These are phyloP conservation scores for Eucalyptus globulus DNA, from an alignment of 345 rosid genomes.

Conservation along the genomic window DNA sequence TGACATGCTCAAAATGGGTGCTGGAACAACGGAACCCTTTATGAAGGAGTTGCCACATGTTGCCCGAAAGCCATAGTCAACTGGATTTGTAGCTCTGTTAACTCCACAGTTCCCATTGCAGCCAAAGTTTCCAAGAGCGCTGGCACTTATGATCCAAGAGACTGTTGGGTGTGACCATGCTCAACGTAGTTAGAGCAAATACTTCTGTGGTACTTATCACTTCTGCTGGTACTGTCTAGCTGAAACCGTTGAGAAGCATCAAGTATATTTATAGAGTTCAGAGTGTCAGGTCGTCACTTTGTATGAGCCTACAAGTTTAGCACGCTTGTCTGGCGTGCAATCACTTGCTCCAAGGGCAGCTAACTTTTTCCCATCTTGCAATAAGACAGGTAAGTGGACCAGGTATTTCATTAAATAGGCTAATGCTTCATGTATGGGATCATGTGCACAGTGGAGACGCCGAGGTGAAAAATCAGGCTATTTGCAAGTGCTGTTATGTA, in stretches of 20 bases:
- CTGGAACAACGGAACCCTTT: constrained; percentile 78
- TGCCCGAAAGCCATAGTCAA: constrained; percentile 75
- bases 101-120: constrained; percentile 86
- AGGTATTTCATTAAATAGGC: neutral
- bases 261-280: neutral
- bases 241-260: neutral
- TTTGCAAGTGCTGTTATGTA: neutral
- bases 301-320: neutral
- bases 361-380: too few relatives aligned
- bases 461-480: neutral
- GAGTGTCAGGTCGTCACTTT: neutral
- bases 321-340: neutral
- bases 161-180: constrained; percentile 92
- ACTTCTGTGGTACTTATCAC: constrained; percentile 65
- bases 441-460: neutral
- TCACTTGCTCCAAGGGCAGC: neutral
- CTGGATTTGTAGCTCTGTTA: constrained; percentile 79
- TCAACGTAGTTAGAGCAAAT: constrained; percentile 90
- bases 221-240: neutral
- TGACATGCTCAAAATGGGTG: constrained; percentile 85
- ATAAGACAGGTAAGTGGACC: neutral
- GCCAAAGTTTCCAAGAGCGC: constrained; percentile 90
- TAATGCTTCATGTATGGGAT: neutral
- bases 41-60: constrained; percentile 69
- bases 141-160: constrained; percentile 73